These are phyloP conservation scores for Collybiopsis luxurians DNA, from an alignment of 768 basidiomycete species.

Conservation along the genomic window DNA sequence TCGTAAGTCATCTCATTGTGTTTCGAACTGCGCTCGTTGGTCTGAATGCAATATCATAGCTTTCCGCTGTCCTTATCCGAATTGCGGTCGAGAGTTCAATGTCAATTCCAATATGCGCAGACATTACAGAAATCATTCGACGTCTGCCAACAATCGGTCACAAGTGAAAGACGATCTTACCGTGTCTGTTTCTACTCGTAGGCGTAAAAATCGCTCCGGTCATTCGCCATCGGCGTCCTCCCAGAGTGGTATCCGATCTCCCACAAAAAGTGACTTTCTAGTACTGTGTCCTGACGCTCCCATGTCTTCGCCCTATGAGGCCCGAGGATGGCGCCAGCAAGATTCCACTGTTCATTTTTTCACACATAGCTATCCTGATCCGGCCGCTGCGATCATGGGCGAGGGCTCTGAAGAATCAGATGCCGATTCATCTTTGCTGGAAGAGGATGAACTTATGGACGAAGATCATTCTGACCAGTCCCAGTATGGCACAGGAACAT, in stretches of 20 bases:
- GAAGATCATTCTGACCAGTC: not conserved
- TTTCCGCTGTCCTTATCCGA: constrained; percentile 70
- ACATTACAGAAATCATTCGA: constrained; percentile 65
- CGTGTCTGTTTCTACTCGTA: not conserved
- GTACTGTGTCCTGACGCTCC: constrained; percentile 1
- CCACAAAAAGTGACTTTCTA: not conserved
- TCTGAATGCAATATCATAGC: constrained; percentile 42
- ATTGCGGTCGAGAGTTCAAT: constrained; percentile 76
- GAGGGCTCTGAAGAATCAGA: constrained; percentile 6
- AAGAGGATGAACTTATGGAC: constrained; percentile 2
- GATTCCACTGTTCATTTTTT: not conserved
- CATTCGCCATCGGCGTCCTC: not conserved
- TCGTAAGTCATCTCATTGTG: constrained; percentile 38
- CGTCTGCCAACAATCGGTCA: not conserved
- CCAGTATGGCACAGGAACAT: not conserved
- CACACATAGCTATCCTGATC: not conserved
- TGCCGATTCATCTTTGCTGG: not conserved
- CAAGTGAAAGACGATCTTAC: not conserved
- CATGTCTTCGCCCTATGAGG: constrained; percentile 1
- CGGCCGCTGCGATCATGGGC: not conserved
- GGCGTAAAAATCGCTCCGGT: not conserved
- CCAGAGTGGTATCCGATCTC: not conserved
- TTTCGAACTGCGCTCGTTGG: not conserved
- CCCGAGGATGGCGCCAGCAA: not conserved
- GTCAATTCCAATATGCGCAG: constrained; percentile 86